Evolutionary conservation across 176 grass and related monocot species (phyloP).

Genomic region (Raddia guianensis): DNA sequence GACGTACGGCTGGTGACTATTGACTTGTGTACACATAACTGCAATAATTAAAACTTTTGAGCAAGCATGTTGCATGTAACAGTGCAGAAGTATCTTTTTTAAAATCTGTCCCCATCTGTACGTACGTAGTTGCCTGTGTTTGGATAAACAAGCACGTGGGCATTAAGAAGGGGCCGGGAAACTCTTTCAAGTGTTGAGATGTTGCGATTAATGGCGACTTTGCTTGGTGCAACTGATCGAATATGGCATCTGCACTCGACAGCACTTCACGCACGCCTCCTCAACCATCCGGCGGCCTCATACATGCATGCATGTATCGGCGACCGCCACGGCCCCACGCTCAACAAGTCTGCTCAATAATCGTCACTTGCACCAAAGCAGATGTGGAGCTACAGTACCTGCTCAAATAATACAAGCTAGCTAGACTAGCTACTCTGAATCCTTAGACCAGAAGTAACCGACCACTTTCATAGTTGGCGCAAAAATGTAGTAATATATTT

Average conservation of each 20-base stretch:
- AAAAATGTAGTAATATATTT: no score
- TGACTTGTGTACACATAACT: not conserved
- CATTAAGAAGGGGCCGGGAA: constrained; percentile 43
- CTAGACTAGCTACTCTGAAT: not conserved
- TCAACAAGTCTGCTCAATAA: not conserved
- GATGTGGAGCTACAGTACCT: not conserved
- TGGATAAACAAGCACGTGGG: constrained; percentile 43
- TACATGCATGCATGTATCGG: not conserved
- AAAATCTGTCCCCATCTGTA: constrained; percentile 32
- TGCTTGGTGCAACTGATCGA: not conserved
- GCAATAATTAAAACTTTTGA: not conserved
- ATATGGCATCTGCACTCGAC: constrained; percentile 7
- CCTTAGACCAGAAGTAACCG: not conserved
- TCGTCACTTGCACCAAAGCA: not conserved
- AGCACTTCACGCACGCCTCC: not conserved
- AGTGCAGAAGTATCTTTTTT: not conserved
- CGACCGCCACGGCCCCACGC: not conserved
- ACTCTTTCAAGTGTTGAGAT: constrained; percentile 37
- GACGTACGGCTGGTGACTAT: not conserved
- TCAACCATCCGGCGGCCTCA: not conserved
- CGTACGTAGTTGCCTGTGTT: not conserved
- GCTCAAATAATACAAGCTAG: not conserved
- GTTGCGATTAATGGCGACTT: not conserved
- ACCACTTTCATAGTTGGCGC: not conserved
- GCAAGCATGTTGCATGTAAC: not conserved